phyloP scores from a whole-genome alignment of 768 basidiomycete species.

The Mrakia frigida region DNA sequence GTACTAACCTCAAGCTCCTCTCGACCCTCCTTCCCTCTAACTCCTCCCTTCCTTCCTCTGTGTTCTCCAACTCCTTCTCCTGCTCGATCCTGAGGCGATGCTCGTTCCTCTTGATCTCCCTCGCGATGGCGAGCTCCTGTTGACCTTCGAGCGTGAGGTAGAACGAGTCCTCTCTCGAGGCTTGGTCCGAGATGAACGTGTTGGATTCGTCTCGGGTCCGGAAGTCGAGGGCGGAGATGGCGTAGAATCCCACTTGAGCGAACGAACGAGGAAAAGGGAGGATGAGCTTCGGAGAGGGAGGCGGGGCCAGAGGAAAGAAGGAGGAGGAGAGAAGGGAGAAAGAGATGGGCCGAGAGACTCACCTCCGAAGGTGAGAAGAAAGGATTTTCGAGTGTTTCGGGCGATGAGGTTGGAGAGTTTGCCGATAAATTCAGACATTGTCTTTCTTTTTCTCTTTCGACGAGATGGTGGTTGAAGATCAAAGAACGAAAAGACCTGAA shows the following conservation, averaged over 20 bases:
- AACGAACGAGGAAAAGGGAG: background rate
- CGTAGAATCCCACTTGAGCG: background rate
- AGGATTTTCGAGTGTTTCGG: background rate
- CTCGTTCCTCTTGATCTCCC: background rate
- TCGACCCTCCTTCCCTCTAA: background rate
- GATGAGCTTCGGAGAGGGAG: background rate
- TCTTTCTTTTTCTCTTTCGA: background rate
- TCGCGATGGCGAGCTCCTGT: background rate
- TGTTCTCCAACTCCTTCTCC: background rate
- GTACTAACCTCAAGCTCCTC: slow-evolving; percentile 4
- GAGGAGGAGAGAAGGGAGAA: background rate
- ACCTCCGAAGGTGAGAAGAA: background rate
- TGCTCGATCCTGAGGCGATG: background rate
- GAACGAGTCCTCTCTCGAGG: background rate
- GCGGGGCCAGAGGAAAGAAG: background rate
- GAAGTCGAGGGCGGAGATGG: background rate
- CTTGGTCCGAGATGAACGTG: background rate
- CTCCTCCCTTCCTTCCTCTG: background rate
- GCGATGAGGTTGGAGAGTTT: background rate
- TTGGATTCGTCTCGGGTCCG: background rate
- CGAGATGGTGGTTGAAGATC: background rate
- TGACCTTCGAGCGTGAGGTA: background rate
- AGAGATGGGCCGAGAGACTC: background rate
- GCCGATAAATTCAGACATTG: background rate
- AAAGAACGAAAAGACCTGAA: background rate